Evolutionary conservation across 331 rosid species (phyloP), one percentile per base, ranked within the genome.

Genomic region (Cydonia oblonga): DNA sequence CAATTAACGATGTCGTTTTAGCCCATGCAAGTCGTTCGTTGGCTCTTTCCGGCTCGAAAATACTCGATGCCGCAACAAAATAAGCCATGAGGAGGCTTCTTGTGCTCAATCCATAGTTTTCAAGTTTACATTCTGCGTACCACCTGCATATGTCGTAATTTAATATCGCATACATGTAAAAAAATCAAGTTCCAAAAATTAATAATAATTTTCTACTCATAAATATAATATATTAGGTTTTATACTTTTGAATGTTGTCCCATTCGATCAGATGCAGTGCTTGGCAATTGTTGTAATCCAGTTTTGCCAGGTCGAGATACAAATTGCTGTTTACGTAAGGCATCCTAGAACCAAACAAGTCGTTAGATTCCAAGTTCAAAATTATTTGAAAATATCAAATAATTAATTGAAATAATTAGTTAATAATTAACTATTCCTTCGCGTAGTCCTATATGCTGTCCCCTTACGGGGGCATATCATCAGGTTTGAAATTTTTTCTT

Each of bases 281-380:
- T 77, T 89, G 97, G 73, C 99, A 95, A 38, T 78, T 77, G 86
- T 88, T 88, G 89, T 85, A 95, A 78, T 95, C 99, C 78, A 84
- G 32, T 68, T 91, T 91, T 2, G 96, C 99, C 22, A 95, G 87
- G 80, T 91, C 96, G 1, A 95, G 85, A 76, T 87, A 95, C 15
- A 78, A 80, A 12, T 87, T 73, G 71, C 88, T 95, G 86, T 80
- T 95, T 35, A 95, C 96, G 20, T 75, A 49, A 2, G 76, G 24
- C 99, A 95, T 95, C 87, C 98, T 93, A 77, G 5, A 59, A 57
- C 18, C 18, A 38, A 60, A 46, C 28, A 40, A 64, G 25, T 76
- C 18, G 53, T 70, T 33, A 70, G 24, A 32, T 32, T 16, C 33
- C 15, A 32, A 53, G 5, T 18, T 18, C 33, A 35, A 15, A 64